These are phyloP conservation scores for Penicillium malachiteum DNA, from an alignment of 495 filamentous ascomycete genomes.

Conservation along the genomic window DNA sequence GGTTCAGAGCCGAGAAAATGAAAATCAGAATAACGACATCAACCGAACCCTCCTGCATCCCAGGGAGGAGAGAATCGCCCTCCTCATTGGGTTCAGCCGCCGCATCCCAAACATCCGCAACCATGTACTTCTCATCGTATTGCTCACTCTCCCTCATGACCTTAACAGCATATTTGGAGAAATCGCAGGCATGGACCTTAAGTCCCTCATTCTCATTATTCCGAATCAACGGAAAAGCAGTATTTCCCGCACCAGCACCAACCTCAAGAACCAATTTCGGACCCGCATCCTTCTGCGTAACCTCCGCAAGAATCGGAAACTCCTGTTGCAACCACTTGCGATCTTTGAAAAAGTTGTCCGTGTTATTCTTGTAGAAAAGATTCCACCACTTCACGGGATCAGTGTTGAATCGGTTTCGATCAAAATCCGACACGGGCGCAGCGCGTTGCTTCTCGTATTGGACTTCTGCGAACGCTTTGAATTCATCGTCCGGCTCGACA, in stretches of 20 bases:
- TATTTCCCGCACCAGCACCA: conserved; percentile 94
- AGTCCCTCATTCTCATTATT: conserved; percentile 78
- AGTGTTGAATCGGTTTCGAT: conserved; percentile 80
- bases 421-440: conserved; percentile 81
- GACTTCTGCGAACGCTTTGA: conserved; percentile 73
- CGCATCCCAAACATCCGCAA: conserved; percentile 92
- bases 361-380: conserved; percentile 93
- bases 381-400: conserved; percentile 97
- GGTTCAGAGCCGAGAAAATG: conserved; percentile 89
- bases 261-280: conserved; percentile 75
- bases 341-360: conserved; percentile 96
- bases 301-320: conserved; percentile 76
- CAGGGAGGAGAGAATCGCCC: conserved; percentile 61
- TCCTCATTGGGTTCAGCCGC: conserved; percentile 50
- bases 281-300: conserved; percentile 63
- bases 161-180: conserved; percentile 85
- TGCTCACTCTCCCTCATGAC: conserved; percentile 74
- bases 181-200: conserved; percentile 88
- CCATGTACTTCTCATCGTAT: conserved; percentile 63
- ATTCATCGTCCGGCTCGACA: conserved; percentile 79
- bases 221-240: conserved; percentile 82
- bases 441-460: conserved; percentile 82
- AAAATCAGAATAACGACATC: conserved; percentile 94
- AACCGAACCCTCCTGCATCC: conserved; percentile 69
- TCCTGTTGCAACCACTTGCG: conserved; percentile 95